phyloP scores from a whole-genome alignment of 2,329 filamentous ascomycete species.

The Fusarium pseudoanthophilum region DNA sequence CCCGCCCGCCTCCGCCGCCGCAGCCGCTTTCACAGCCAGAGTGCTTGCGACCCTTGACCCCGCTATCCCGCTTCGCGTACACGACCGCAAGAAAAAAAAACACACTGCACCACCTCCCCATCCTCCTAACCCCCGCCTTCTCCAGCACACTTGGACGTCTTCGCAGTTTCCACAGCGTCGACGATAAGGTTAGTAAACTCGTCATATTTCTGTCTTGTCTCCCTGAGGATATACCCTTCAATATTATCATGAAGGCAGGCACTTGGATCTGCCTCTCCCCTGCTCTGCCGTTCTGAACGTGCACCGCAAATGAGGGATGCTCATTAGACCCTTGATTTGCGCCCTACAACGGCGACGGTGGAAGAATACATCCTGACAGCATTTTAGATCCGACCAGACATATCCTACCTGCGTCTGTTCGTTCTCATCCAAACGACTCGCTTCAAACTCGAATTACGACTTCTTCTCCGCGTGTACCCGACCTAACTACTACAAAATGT shows the following conservation, averaged over 20 bases:
- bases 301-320: conserved; percentile 14
- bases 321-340: conserved; percentile 19
- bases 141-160: conserved; percentile 35
- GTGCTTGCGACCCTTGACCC: conserved; percentile 48
- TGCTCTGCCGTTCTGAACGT: conserved; percentile 9
- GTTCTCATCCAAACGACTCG: conserved; percentile 9
- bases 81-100: conserved; percentile 47
- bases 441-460: conserved; percentile 23
- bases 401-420: conserved; percentile 7
- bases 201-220: neutral
- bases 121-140: conserved; percentile 33
- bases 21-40: conserved; percentile 23
- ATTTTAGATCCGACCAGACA: conserved; percentile 20
- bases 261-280: neutral
- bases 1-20: no score
- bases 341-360: conserved; percentile 1
- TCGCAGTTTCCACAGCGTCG: conserved; percentile 38
- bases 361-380: conserved; percentile 6
- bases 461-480: conserved; percentile 25
- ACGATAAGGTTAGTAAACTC: conserved; percentile 41
- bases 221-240: neutral
- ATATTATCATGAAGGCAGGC: neutral
- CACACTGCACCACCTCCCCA: conserved; percentile 41
- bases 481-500: conserved; percentile 60
- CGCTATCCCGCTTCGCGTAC: conserved; percentile 48